phyloP scores from a whole-genome alignment of 768 basidiomycete species.

The Calocybe cyanea region DNA sequence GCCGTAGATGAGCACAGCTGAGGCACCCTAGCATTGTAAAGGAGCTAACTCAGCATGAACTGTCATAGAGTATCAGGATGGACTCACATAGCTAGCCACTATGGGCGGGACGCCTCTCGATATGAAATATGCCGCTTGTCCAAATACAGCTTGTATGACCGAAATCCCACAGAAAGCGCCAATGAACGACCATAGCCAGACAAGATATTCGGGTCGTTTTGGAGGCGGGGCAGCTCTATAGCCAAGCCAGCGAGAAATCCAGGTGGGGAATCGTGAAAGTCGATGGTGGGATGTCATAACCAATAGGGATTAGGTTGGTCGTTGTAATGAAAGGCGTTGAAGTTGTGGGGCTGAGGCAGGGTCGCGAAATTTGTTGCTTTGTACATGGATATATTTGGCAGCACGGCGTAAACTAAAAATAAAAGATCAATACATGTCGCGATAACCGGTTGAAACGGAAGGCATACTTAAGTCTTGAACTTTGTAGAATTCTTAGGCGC shows the following conservation, averaged over 20 bases:
- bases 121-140: constrained; percentile 44
- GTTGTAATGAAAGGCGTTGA: too few relatives aligned
- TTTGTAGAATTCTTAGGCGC: too few relatives aligned
- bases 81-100: constrained; percentile 44
- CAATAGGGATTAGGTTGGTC: too few relatives aligned
- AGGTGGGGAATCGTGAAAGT: constrained; percentile 32
- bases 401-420: too few relatives aligned
- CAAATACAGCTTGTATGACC: constrained; percentile 46
- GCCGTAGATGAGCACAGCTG: constrained; percentile 52
- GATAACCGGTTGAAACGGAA: too few relatives aligned
- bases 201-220: constrained; percentile 27
- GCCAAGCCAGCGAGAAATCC: constrained; percentile 41
- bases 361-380: too few relatives aligned
- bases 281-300: constrained; percentile 12
- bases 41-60: neutral
- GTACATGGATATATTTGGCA: too few relatives aligned
- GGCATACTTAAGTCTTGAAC: too few relatives aligned
- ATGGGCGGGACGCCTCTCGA: constrained; percentile 41
- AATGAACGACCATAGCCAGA: constrained; percentile 52
- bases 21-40: constrained; percentile 38
- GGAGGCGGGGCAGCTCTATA: constrained; percentile 33
- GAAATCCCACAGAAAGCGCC: constrained; percentile 49
- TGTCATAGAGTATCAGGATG: neutral
- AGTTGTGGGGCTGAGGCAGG: too few relatives aligned
- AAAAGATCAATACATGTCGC: too few relatives aligned